phyloP scores from a whole-genome alignment of 169 alveolate species.

The Cyclospora cayetanensis region DNA sequence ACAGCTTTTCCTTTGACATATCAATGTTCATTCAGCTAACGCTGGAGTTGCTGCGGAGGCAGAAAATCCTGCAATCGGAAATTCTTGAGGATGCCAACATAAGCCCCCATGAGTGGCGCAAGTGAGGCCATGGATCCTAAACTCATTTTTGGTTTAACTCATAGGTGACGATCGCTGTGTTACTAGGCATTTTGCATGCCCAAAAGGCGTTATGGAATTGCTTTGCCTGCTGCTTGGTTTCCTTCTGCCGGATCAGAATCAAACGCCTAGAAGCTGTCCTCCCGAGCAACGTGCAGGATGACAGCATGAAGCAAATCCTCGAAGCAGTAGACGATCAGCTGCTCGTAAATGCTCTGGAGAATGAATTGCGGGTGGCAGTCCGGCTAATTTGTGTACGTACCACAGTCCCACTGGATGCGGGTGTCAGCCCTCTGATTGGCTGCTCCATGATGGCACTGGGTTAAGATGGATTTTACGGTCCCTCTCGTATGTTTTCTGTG shows the following conservation, averaged over 20 bases:
- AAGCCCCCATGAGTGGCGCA: neutral
- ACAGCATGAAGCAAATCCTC: neutral
- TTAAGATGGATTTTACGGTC: too few species aligned
- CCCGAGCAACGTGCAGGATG: neutral
- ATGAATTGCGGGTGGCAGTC: neutral
- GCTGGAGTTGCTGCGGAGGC: neutral
- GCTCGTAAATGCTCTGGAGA: neutral
- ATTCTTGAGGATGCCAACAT: neutral
- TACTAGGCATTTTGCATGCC: too few species aligned
- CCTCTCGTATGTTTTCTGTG: too few species aligned
- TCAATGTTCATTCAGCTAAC: neutral
- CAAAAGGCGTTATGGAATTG: too few species aligned
- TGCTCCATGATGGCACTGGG: too few species aligned
- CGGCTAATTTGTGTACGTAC: conserved; percentile 13
- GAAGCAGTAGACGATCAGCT: conserved; percentile 48
- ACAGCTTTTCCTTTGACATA: too few species aligned
- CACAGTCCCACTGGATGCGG: too few species aligned
- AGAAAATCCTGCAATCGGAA: neutral
- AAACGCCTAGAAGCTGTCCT: neutral
- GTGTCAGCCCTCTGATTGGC: too few species aligned
- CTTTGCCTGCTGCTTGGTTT: neutral
- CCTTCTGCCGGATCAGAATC: neutral
- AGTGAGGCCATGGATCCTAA: too few species aligned
- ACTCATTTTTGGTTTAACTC: too few species aligned
- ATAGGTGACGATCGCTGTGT: too few species aligned